Base-by-base conservation (phyloP, 768 basidiomycete genomes). In the Sarcodon sp. region DNA sequence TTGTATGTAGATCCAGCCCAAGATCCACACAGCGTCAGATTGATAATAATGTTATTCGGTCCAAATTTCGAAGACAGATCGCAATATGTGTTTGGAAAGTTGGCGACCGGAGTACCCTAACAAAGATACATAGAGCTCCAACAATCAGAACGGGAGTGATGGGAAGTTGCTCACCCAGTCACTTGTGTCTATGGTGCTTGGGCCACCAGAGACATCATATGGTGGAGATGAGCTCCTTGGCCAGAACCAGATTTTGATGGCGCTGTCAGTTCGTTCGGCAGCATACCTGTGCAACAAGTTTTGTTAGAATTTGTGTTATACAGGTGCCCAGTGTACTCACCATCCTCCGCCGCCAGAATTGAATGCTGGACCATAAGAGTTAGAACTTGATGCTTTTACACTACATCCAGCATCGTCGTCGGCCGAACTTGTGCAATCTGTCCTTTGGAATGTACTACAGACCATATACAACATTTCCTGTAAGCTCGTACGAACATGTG, bases 181-280 rank as follows among this genome's bases (percentile, higher is more conserved):
- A 37, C 60, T 64, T 3, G 79, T 76, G 58, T 77, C 63, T 15
- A 79, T 66, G 3, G 55, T 54, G 12, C 56, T 56, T 0, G 61
- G 65, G 3, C 74, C 76, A 31, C 51, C 60, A 11, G 31, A 39
- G n/a, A 79, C 67, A 52, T 75, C 78, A 7, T 59, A 53, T 1
- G 79, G 79, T 21, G 76, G 64, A 34, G 55, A 55, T 11, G 56
- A 61, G 44, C 61, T 64, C 38, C 79, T 69, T 0, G 78, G 67
- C 80, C 80, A 87, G 64, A 83, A 86, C 76, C 78, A 87, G 43
- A 84, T 67, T 51, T 79, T 80, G 57, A 86, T 76, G 57, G 69
- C 75, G 4, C 57, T 55, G 18, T 61, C 52, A 0, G 79, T 80
- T 34, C 80, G 70, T 57, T 83, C 79, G 56, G 82, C 66, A 0